phyloP scores from a whole-genome alignment of 495 filamentous ascomycete genomes.

The Acidomyces sp. region DNA sequence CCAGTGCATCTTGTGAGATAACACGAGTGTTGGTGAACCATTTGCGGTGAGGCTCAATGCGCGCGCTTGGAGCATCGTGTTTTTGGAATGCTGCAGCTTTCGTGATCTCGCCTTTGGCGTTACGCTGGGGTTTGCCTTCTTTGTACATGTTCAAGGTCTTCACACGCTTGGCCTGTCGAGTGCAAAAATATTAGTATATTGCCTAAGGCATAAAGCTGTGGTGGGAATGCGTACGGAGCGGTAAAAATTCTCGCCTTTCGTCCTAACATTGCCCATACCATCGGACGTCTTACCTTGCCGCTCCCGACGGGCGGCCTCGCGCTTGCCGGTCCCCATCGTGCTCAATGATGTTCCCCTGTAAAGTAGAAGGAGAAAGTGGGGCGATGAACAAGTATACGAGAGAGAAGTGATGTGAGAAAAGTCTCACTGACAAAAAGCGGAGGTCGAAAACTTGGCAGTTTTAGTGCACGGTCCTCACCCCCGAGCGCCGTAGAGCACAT shows the following conservation, averaged over 20 bases:
- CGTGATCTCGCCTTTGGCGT: constrained; percentile 63
- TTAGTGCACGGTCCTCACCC: background rate
- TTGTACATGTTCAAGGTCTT: constrained; percentile 79
- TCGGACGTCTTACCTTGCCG: constrained; percentile 67
- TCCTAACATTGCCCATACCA: constrained; percentile 78
- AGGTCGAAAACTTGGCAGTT: too few relatives aligned
- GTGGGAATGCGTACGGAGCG: too few relatives aligned
- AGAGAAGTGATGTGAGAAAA: background rate
- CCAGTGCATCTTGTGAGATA: constrained; percentile 58
- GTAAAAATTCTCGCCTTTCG: constrained; percentile 96
- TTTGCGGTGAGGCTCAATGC: constrained; percentile 87
- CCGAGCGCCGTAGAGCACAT: background rate
- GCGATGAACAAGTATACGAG: background rate
- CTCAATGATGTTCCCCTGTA: constrained; percentile 6
- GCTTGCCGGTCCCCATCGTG: constrained; percentile 89
- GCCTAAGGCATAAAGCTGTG: too few relatives aligned
- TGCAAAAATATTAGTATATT: too few relatives aligned
- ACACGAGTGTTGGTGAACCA: constrained; percentile 67
- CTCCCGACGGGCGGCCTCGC: constrained; percentile 69
- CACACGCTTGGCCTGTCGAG: constrained; percentile 84
- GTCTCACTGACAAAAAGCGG: too few relatives aligned
- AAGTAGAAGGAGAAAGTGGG: constrained; percentile 8
- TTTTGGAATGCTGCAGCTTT: constrained; percentile 77
- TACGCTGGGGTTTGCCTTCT: constrained; percentile 61
- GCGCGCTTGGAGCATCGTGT: constrained; percentile 61